phyloP scores from a whole-genome alignment of 352 stramenopile species.

The Plasmopara viticola region DNA sequence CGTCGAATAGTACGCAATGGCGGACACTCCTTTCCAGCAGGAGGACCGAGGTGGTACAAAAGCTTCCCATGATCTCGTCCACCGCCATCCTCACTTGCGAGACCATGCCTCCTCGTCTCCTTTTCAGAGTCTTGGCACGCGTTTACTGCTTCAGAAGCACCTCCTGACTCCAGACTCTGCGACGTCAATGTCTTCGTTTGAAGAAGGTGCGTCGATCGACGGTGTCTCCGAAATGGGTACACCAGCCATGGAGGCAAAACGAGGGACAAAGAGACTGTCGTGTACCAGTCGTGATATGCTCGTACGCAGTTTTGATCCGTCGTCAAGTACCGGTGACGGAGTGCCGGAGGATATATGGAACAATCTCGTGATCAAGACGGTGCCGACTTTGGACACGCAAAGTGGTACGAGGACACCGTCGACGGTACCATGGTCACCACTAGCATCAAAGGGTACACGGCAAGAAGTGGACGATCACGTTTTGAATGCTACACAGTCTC shows the following conservation, averaged over 20 bases:
- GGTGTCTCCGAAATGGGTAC: slow-evolving; percentile 24
- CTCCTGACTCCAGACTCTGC: slow-evolving; percentile 26
- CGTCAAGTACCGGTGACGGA: background rate
- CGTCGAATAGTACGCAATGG: slow-evolving; percentile 3
- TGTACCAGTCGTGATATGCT: slow-evolving; percentile 28
- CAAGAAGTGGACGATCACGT: slow-evolving; percentile 20
- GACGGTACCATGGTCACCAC: slow-evolving; percentile 13
- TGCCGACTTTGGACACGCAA: slow-evolving; percentile 5
- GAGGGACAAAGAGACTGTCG: slow-evolving; percentile 29
- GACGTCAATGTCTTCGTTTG: slow-evolving; percentile 31
- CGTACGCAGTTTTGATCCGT: slow-evolving; percentile 4
- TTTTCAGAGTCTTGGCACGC: slow-evolving; percentile 19
- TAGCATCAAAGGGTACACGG: slow-evolving; percentile 14
- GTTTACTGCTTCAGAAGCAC: slow-evolving; percentile 27
- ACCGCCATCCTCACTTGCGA: slow-evolving; percentile 25
- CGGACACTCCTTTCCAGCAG: slow-evolving; percentile 8
- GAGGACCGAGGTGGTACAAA: slow-evolving; percentile 14
- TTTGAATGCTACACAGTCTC: slow-evolving; percentile 13
- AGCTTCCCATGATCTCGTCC: slow-evolving; percentile 12
- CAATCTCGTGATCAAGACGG: slow-evolving; percentile 20
- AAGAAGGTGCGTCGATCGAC: slow-evolving; percentile 25
- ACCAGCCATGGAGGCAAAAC: slow-evolving; percentile 16
- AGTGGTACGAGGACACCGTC: slow-evolving; percentile 1
- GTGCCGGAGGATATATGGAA: slow-evolving; percentile 6
- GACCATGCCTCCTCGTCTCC: slow-evolving; percentile 9